Conservation (phyloP, 139 green algal genomes). For the Mychonastes homosphaera region DNA sequence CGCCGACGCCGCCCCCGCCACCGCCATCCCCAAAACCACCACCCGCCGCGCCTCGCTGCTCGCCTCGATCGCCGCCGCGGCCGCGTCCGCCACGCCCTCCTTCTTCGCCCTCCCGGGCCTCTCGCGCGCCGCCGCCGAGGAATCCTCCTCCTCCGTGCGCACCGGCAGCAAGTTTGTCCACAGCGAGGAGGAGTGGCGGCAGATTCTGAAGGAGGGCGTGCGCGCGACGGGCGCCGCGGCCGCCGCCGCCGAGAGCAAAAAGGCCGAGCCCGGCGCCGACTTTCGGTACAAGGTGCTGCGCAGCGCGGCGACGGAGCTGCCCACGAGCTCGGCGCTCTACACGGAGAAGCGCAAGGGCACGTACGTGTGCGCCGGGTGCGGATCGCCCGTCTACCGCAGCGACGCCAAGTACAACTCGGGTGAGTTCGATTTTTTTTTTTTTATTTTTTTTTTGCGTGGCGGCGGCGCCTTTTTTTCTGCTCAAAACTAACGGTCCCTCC, state of each 20-base stretch:
- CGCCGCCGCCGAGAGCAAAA: slow-evolving; percentile 20
- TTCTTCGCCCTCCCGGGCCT: too few species aligned
- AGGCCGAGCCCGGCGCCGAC: slow-evolving; percentile 25
- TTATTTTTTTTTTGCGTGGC: too few species aligned
- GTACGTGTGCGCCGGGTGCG: slow-evolving; percentile 48
- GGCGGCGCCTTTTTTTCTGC: too few species aligned
- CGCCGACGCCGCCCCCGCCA: too few species aligned
- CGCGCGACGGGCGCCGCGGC: background rate
- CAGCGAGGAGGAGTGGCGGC: slow-evolving; percentile 29
- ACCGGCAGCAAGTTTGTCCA: too few species aligned
- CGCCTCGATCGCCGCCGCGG: too few species aligned
- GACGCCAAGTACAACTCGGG: slow-evolving; percentile 66
- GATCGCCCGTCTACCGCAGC: slow-evolving; percentile 57
- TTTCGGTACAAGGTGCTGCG: slow-evolving; percentile 59
- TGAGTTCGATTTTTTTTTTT: too few species aligned
- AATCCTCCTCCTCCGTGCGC: too few species aligned
- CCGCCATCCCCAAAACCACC: too few species aligned
- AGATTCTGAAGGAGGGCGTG: background rate
- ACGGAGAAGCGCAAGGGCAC: slow-evolving; percentile 60
- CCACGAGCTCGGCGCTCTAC: slow-evolving; percentile 36
- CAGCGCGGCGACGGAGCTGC: slow-evolving; percentile 48
- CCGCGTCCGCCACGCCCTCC: too few species aligned
- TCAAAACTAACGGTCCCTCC: background rate
- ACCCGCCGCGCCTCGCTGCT: too few species aligned
- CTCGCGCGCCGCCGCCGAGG: too few species aligned